A percentile compares a stretch with the other conserved stretches of the same genome.
These are phyloP conservation scores for Pythium folliculosum DNA, from an alignment of 352 stramenopile species.

Conservation along the genomic window DNA sequence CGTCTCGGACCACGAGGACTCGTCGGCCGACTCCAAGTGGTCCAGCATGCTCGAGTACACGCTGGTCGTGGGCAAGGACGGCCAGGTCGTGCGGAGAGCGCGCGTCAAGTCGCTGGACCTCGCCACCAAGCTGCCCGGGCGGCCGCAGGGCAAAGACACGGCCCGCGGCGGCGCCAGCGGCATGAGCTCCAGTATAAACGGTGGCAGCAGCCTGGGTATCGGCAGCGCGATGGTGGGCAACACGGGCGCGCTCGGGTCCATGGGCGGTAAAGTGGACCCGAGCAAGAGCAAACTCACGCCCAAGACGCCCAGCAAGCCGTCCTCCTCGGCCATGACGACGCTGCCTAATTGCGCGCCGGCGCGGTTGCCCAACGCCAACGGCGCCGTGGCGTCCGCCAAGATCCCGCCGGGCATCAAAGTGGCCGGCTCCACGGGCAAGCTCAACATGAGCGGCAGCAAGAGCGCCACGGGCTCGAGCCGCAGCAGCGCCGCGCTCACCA, in stretches of 20 bases:
- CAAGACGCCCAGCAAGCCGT: constrained; percentile 58
- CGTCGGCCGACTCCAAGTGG: constrained; percentile 78
- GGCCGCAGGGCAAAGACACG: constrained; percentile 58
- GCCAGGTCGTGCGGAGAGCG: constrained; percentile 77
- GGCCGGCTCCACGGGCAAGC: constrained; percentile 51
- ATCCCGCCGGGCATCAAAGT: constrained; percentile 58
- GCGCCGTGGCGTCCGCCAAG: constrained; percentile 30
- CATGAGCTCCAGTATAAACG: constrained; percentile 1
- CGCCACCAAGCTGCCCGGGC: constrained; percentile 61
- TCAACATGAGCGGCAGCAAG: constrained; percentile 42
- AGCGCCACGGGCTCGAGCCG: constrained; percentile 35
- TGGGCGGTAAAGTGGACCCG: constrained; percentile 39
- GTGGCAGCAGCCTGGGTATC: neutral
- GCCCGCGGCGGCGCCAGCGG: neutral
- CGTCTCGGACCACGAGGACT: constrained; percentile 77
- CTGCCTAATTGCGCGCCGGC: constrained; percentile 61
- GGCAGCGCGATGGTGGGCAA: constrained; percentile 16
- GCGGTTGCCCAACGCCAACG: constrained; percentile 34
- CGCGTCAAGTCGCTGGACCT: constrained; percentile 84
- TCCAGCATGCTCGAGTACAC: constrained; percentile 88
- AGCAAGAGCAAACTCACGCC: constrained; percentile 42
- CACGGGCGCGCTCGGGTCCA: constrained; percentile 27
- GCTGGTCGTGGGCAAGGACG: constrained; percentile 79
- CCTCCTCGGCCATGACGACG: constrained; percentile 46
- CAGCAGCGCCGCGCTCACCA: constrained; percentile 39